Evolutionary conservation across 331 rosid genomes (phyloP).

Genomic region (Phaseolus coccineus): DNA sequence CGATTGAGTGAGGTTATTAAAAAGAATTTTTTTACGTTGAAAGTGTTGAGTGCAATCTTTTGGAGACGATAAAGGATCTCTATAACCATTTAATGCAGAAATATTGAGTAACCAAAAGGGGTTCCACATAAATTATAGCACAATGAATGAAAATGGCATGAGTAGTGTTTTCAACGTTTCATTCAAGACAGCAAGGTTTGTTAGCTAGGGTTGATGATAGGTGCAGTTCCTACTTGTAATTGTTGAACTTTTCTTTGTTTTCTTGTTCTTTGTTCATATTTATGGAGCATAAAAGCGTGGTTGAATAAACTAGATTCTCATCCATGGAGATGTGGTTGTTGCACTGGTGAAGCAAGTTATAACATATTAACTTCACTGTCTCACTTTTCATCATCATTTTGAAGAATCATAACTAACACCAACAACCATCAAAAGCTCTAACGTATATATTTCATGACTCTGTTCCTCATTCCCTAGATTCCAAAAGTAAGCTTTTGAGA

Average conservation of each 20-base stretch:
- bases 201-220: background rate
- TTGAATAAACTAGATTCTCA: slow-evolving; percentile 19
- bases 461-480: too few species aligned
- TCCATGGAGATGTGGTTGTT: background rate
- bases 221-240: background rate
- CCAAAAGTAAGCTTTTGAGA: too few species aligned
- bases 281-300: slow-evolving; percentile 13
- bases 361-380: slow-evolving; percentile 6
- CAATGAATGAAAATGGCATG: background rate
- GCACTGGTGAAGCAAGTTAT: background rate
- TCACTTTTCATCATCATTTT: background rate
- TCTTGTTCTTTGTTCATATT: slow-evolving; percentile 10
- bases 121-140: background rate
- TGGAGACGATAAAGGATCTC: slow-evolving; percentile 19
- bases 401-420: background rate
- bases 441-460: background rate
- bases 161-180: background rate
- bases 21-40: background rate
- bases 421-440: slow-evolving; percentile 15
- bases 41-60: slow-evolving; percentile 25
- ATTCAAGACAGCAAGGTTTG: slow-evolving; percentile 17
- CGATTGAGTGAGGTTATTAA: background rate
- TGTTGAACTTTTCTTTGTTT: background rate
- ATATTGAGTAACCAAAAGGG: background rate
- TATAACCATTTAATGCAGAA: background rate